Percentiles rank a stretch among this genome's conserved stretches.
Evolutionary conservation across 2,329 filamentous ascomycete species (phyloP).

Genomic region (Penicillium crustosum): DNA sequence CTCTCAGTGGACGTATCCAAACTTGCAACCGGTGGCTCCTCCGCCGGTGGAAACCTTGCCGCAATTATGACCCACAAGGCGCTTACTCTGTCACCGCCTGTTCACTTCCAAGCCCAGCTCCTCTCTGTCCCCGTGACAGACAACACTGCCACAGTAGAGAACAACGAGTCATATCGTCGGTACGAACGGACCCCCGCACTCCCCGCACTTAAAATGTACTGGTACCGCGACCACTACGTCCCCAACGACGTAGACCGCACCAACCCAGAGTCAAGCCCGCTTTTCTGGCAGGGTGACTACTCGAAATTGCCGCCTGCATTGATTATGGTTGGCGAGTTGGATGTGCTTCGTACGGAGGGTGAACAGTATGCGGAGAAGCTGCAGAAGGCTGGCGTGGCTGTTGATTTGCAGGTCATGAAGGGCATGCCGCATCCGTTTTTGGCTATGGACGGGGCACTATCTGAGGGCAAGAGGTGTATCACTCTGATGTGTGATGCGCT

Average conservation of each 20-base stretch:
- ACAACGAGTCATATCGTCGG: slow-evolving; percentile 51
- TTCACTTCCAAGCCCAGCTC: slow-evolving; percentile 50
- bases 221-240: slow-evolving; percentile 61
- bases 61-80: slow-evolving; percentile 55
- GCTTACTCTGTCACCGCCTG: slow-evolving; percentile 38
- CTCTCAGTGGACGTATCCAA: slow-evolving; percentile 46
- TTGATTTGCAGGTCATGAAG: slow-evolving; percentile 52
- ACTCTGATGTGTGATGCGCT: slow-evolving; percentile 45
- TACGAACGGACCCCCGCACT: slow-evolving; percentile 55
- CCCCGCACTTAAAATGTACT: slow-evolving; percentile 59
- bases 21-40: slow-evolving; percentile 53
- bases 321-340: slow-evolving; percentile 56
- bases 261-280: slow-evolving; percentile 55
- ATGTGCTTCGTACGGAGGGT: slow-evolving; percentile 58
- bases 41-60: slow-evolving; percentile 55
- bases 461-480: slow-evolving; percentile 54
- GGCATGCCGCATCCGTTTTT: slow-evolving; percentile 61
- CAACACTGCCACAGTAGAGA: slow-evolving; percentile 53
- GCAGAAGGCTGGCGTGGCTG: slow-evolving; percentile 47
- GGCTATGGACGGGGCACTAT: slow-evolving; percentile 57
- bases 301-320: slow-evolving; percentile 51
- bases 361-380: slow-evolving; percentile 54
- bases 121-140: slow-evolving; percentile 60
- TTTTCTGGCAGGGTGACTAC: slow-evolving; percentile 55
- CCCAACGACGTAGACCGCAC: slow-evolving; percentile 49